phyloP scores from a whole-genome alignment of 2,329 filamentous ascomycete species.

The Scedosporium aurantiacum region DNA sequence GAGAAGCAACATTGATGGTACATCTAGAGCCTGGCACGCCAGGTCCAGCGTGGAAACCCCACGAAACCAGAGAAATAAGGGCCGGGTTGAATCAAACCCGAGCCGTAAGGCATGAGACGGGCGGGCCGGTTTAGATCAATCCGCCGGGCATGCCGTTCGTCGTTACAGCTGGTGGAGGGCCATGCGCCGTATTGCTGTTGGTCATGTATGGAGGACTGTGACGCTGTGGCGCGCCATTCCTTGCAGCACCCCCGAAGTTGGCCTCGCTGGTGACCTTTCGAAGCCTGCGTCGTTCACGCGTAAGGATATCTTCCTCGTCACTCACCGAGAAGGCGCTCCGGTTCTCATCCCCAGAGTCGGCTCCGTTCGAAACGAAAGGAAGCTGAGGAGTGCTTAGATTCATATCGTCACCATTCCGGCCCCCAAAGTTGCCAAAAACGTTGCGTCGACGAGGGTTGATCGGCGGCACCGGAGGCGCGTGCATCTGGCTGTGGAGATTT shows the following conservation, averaged over 20 bases:
- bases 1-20: background rate
- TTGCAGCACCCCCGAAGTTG: slow-evolving; percentile 18
- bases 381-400: slow-evolving; percentile 3
- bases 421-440: slow-evolving; percentile 24
- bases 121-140: slow-evolving; percentile 33
- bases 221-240: slow-evolving; percentile 9
- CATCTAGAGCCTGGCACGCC: background rate
- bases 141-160: slow-evolving; percentile 26
- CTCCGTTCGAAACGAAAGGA: slow-evolving; percentile 1
- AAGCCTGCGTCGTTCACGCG: slow-evolving; percentile 25
- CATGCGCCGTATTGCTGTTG: background rate
- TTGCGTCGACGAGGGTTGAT: slow-evolving; percentile 47
- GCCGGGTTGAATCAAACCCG: background rate
- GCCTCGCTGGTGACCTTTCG: slow-evolving; percentile 33
- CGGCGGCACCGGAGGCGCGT: slow-evolving; percentile 41
- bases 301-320: slow-evolving; percentile 28
- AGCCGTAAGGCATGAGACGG: too few species aligned
- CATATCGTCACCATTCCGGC: slow-evolving; percentile 21
- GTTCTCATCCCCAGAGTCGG: slow-evolving; percentile 12
- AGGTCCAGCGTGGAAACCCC: background rate
- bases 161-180: background rate
- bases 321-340: slow-evolving; percentile 17
- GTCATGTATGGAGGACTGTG: slow-evolving; percentile 10
- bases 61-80: background rate
- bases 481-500: slow-evolving; percentile 22